Conservation (phyloP, 257 asterid genomes). For the Cinchona pubescens region DNA sequence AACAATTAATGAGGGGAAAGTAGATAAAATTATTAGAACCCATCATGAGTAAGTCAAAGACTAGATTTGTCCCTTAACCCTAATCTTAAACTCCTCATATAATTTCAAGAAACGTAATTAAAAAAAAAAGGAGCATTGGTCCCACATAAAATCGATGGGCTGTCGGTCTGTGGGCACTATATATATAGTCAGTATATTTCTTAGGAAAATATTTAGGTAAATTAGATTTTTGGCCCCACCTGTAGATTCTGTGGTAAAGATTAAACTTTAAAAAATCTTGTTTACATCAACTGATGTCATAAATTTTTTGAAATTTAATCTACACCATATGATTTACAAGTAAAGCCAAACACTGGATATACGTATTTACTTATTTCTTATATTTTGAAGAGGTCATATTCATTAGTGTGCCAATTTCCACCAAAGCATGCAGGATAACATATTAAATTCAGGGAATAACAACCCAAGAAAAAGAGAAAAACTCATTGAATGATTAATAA, state of each 20-base stretch:
- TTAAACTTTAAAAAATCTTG: too few species aligned
- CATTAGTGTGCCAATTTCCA: background rate
- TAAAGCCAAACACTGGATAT: too few species aligned
- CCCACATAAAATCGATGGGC: slow-evolving; percentile 10
- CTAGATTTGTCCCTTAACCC: slow-evolving; percentile 5
- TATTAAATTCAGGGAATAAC: slow-evolving; percentile 17
- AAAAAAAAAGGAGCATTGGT: background rate
- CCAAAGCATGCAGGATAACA: slow-evolving; percentile 26
- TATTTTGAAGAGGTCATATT: slow-evolving; percentile 9
- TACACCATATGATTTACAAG: too few species aligned
- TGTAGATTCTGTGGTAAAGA: too few species aligned
- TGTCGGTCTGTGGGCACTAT: slow-evolving; percentile 5
- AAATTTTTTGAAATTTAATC: too few species aligned
- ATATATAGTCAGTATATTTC: too few species aligned
- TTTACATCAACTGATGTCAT: too few species aligned
- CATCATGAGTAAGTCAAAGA: slow-evolving; percentile 12
- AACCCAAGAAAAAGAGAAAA: background rate
- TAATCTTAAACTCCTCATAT: slow-evolving; percentile 8
- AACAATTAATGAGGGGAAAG: background rate
- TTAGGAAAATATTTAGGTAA: too few species aligned
- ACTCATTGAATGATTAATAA: background rate
- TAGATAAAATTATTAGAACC: background rate
- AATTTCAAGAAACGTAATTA: too few species aligned
- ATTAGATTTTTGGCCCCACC: too few species aligned
- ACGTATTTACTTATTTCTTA: too few species aligned